Percentiles rank a stretch among this genome's conserved stretches.
Evolutionary conservation across 148 eudicot genomes (phyloP).

Genomic region (Diospyros lotus): DNA sequence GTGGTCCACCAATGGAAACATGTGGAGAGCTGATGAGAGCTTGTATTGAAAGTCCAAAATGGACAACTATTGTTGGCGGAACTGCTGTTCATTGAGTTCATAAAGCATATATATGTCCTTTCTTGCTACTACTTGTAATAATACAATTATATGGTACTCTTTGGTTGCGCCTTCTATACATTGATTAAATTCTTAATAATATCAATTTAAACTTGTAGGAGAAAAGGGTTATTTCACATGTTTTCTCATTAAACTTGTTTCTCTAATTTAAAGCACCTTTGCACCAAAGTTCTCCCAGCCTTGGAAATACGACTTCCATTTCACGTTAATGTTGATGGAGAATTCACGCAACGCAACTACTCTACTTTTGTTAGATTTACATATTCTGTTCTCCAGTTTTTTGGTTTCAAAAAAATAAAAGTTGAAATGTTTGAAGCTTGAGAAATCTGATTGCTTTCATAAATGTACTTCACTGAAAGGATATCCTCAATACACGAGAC

Average conservation of each 20-base stretch:
- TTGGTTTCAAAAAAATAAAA: not conserved
- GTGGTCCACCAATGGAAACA: not conserved
- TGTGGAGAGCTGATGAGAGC: not conserved
- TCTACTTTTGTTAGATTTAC: not conserved
- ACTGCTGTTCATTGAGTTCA: no score
- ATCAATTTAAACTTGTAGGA: constrained; percentile 26
- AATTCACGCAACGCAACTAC: not conserved
- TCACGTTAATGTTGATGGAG: not conserved
- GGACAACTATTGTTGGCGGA: no score
- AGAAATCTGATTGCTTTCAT: not conserved
- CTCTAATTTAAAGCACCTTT: not conserved
- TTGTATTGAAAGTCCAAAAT: not conserved
- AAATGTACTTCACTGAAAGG: not conserved
- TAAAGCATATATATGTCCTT: no score
- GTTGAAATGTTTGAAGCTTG: not conserved
- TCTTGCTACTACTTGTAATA: no score
- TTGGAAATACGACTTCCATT: not conserved
- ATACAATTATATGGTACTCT: not conserved
- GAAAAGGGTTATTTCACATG: not conserved
- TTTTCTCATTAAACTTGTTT: not conserved
- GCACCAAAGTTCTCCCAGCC: not conserved
- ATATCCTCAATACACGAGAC: not conserved
- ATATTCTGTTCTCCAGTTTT: not conserved
- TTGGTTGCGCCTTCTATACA: not conserved
- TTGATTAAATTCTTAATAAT: not conserved